Base-by-base conservation (phyloP, 176 grass and related monocot species). In the Poa pratensis region DNA sequence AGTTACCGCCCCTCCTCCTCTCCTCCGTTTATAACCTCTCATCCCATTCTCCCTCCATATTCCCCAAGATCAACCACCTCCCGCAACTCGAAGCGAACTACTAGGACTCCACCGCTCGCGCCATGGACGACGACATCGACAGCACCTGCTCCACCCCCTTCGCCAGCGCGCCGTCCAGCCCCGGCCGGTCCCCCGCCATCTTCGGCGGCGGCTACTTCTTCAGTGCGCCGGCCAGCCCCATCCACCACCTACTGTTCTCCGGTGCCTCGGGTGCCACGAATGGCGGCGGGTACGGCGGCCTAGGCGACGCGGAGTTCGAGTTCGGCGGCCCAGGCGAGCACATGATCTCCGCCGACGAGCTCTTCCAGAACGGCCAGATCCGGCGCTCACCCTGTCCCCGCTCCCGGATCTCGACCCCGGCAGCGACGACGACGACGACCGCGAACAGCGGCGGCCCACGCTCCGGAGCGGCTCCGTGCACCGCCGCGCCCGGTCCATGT, bases 311-410 rank as follows among this genome's bases (percentile, higher is more conserved):
- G 6, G 93, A 93, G 77, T 98, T 91, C 83, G 91, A 96, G 87
- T 96, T 90, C 86, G 90, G 83, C 18, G 74, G 84, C 3, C 84
- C 86, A 5, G 86, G 85, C 14, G 91, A 91, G 14, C 85, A 90
- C 23, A 98, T 98, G 96, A 95, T 93, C 77, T 95, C 96, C 18
- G 96, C 96, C 9, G 96, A 98, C 69, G 91, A 98, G 83, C 91
- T 98, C 74, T 98, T 98, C 84, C 75, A 90, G 80, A 92, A 98
- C 78, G 96, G 96, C 62, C 93, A 98, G 93, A 98, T 98, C 93
- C 89, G 96, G 93, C 96, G 23, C 88, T 98, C 51, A 98, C 90
- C 68, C 85, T 95, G 39, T 80, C 93, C 86, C 84, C 89, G 39
- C 81, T 94, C 77, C 91, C 49, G 62, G 90, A 81, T 85, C 89